Percentiles rank a stretch among this genome's conserved stretches.
Evolutionary conservation across 2,329 filamentous ascomycete species (phyloP).

Genomic region (Colletotrichum endophyticum): DNA sequence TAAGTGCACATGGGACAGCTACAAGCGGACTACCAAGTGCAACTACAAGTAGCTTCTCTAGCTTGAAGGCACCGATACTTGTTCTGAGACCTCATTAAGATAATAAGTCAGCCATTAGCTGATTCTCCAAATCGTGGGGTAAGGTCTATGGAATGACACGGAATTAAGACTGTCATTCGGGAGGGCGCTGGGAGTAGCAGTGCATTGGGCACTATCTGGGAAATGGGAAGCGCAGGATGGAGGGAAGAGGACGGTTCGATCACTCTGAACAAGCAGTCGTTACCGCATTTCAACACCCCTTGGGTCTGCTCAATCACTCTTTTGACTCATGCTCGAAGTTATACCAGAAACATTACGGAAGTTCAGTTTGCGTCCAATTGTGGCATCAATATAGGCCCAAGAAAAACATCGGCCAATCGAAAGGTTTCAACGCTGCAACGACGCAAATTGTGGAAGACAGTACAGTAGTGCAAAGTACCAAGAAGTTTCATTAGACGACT

Average conservation of each 20-base stretch:
- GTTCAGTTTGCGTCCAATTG: not conserved
- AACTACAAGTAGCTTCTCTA: not conserved
- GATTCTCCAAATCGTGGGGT: too few relatives aligned
- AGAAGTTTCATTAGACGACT: rapidly evolving
- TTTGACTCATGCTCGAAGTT: not conserved
- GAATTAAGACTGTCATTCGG: too few relatives aligned
- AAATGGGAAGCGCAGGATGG: rapidly evolving
- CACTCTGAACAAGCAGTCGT: not conserved
- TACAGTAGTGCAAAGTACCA: rapidly evolving
- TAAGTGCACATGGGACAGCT: not conserved
- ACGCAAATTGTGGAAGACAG: not conserved
- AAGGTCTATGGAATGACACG: too few relatives aligned
- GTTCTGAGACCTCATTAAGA: too few relatives aligned
- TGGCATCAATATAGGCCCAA: not conserved
- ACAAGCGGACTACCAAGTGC: not conserved
- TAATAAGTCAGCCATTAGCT: too few relatives aligned
- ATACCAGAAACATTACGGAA: not conserved
- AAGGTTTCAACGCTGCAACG: not conserved
- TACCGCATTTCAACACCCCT: not conserved
- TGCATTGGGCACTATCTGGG: not conserved
- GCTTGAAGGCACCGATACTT: not conserved
- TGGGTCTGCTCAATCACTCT: not conserved
- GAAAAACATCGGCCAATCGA: not conserved
- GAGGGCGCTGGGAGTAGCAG: not conserved
- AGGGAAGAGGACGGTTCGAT: rapidly evolving